Conservation (phyloP, 768 basidiomycete species). For the Tricholoma matsutake region DNA sequence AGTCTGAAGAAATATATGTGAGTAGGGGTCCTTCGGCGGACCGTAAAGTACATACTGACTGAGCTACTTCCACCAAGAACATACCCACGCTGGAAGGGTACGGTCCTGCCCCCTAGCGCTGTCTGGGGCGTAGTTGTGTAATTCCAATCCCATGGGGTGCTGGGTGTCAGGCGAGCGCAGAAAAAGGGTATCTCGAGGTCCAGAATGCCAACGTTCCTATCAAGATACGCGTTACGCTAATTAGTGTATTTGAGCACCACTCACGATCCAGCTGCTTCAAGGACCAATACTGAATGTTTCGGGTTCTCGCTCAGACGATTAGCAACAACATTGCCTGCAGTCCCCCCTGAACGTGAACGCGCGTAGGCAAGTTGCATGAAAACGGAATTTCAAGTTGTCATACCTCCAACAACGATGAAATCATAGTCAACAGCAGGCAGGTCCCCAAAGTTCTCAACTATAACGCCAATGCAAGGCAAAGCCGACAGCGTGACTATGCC, state of each 20-base stretch:
- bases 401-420: constrained; percentile 24
- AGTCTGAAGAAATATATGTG: constrained; percentile 12
- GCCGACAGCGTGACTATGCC: background rate
- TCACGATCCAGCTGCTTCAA: constrained; percentile 33
- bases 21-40: background rate
- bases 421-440: constrained; percentile 16
- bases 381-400: background rate
- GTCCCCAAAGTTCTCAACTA: constrained; percentile 3
- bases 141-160: constrained; percentile 22
- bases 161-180: constrained; percentile 6
- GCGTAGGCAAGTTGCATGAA: constrained; percentile 36
- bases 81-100: constrained; percentile 24
- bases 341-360: constrained; percentile 10
- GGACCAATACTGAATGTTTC: constrained; percentile 35
- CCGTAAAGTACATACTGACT: constrained; percentile 20
- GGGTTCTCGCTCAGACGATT: constrained; percentile 37
- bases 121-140: constrained; percentile 24
- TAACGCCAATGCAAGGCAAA: background rate
- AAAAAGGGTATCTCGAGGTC: constrained; percentile 10
- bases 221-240: background rate
- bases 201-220: constrained; percentile 10
- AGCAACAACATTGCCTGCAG: constrained; percentile 17
- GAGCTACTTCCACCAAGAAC: constrained; percentile 28
- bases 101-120: constrained; percentile 20
- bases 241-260: background rate